These are phyloP conservation scores for Barbatosphaeria neglecta DNA, from an alignment of 495 filamentous ascomycete species.

Conservation along the genomic window DNA sequence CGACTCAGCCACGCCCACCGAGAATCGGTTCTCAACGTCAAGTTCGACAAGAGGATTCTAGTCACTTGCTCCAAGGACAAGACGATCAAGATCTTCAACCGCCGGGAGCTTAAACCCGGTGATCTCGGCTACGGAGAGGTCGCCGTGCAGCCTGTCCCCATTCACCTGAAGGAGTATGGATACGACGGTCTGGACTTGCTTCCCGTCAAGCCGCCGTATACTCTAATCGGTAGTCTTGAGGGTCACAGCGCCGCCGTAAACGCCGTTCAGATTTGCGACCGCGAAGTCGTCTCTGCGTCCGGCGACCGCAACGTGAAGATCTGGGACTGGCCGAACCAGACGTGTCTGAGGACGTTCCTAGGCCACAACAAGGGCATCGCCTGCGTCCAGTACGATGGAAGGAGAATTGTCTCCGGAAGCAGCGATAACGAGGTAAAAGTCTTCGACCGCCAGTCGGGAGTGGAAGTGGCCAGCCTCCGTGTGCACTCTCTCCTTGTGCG, in stretches of 20 bases:
- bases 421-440: constrained; percentile 92
- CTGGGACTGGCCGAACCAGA: constrained; percentile 78
- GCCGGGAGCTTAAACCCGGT: constrained; percentile 52
- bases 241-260: constrained; percentile 91
- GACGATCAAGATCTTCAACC: constrained; percentile 90
- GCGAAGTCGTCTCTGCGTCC: constrained; percentile 85
- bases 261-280: constrained; percentile 78
- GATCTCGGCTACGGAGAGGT: constrained; percentile 50
- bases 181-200: constrained; percentile 34
- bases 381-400: constrained; percentile 94
- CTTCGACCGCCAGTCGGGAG: constrained; percentile 71
- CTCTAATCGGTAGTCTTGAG: constrained; percentile 63
- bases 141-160: constrained; percentile 45
- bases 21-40: constrained; percentile 90
- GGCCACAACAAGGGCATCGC: constrained; percentile 95
- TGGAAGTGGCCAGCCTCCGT: constrained; percentile 76
- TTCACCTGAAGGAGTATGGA: constrained; percentile 33
- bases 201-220: constrained; percentile 48
- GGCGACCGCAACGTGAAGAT: constrained; percentile 86
- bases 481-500: constrained; percentile 78
- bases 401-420: constrained; percentile 89
- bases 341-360: constrained; percentile 60
- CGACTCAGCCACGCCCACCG: constrained; percentile 62
- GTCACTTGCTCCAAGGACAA: constrained; percentile 97
- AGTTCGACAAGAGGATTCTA: constrained; percentile 80